Conservation (phyloP, 257 asterid species). For the Anisodus tanguticus region DNA sequence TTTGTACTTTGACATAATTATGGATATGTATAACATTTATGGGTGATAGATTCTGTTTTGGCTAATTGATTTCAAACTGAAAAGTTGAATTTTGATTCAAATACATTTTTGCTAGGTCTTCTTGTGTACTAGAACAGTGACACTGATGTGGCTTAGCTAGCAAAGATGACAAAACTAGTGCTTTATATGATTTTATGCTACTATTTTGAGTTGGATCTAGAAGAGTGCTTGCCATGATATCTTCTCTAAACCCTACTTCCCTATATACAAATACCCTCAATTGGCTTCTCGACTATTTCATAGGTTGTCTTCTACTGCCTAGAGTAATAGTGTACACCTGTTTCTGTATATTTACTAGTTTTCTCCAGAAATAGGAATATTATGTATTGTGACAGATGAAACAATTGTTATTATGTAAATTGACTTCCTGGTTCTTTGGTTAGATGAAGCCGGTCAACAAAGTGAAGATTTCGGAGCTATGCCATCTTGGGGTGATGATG, state of each 20-base stretch:
- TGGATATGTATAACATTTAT: not conserved
- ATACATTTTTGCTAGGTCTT: slow-evolving; percentile 10
- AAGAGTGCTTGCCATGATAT: not conserved
- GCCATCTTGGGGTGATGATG: slow-evolving; percentile 68
- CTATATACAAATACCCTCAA: not conserved
- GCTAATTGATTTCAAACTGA: not conserved
- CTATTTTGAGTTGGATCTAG: slow-evolving; percentile 13
- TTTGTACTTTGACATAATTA: not conserved
- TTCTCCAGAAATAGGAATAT: not conserved
- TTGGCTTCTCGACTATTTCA: not conserved
- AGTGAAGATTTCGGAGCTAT: slow-evolving; percentile 60
- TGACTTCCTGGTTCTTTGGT: slow-evolving; percentile 33
- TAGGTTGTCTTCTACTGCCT: not conserved
- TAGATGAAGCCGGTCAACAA: slow-evolving; percentile 60
- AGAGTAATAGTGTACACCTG: not conserved
- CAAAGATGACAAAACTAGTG: not conserved
- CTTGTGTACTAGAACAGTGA: not conserved
- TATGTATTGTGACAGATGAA: not conserved
- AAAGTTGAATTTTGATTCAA: not conserved
- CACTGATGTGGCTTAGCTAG: not conserved
- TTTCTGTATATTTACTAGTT: slow-evolving; percentile 13
- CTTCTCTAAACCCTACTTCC: not conserved
- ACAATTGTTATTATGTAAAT: slow-evolving; percentile 14
- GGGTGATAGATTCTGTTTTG: not conserved
- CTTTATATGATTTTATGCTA: slow-evolving; percentile 1